Percentiles rank a stretch among this genome's conserved stretches.
Evolutionary conservation across 495 filamentous ascomycete species (phyloP).

Genomic region (Hyaloscypha bicolor): DNA sequence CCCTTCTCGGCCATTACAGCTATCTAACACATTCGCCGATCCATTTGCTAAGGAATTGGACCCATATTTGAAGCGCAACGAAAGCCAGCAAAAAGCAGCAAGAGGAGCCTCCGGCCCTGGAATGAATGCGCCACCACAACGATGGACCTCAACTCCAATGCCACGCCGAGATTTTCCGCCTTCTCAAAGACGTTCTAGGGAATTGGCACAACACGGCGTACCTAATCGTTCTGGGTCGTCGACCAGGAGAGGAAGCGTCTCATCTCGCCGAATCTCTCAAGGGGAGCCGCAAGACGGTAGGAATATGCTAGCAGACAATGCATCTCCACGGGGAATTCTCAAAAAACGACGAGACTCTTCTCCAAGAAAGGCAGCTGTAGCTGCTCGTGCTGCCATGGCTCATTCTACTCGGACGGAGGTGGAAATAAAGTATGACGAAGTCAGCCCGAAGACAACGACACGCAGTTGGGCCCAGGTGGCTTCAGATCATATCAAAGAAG

Average conservation of each 20-base stretch:
- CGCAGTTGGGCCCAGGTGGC: not conserved
- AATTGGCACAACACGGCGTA: not conserved
- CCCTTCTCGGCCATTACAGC: not conserved
- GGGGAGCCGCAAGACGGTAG: not conserved
- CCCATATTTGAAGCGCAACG: not conserved
- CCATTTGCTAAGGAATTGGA: not conserved
- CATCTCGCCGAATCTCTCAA: not conserved
- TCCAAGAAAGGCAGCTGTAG: not conserved
- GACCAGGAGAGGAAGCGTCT: not conserved
- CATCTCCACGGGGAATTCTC: not conserved
- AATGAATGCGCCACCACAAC: not conserved
- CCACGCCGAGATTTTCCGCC: not conserved
- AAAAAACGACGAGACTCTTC: not conserved
- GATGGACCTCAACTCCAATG: not conserved
- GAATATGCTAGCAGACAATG: not conserved
- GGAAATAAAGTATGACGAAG: not conserved
- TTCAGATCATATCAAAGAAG: not conserved
- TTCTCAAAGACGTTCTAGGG: not conserved
- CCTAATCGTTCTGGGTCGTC: not conserved
- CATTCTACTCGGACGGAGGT: not conserved
- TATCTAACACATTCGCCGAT: not conserved
- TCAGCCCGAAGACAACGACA: not conserved
- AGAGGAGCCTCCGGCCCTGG: not conserved
- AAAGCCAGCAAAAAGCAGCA: not conserved
- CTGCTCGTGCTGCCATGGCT: not conserved